These are phyloP conservation scores for Tetrapisispora fleetii DNA, from an alignment of 805 yeast species.

Conservation along the genomic window DNA sequence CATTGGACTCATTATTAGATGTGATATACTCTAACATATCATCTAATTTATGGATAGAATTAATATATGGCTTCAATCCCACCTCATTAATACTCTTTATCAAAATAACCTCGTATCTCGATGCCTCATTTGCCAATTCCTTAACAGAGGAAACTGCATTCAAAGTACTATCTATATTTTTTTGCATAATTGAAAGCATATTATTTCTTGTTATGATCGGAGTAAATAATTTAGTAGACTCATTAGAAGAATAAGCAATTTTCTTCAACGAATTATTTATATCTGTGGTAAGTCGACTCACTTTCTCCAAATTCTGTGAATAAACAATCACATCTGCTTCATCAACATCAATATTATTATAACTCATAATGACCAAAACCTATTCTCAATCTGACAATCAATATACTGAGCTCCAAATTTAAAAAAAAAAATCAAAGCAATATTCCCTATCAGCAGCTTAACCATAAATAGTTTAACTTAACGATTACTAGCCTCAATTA, in stretches of 20 bases:
- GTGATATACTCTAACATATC: slow-evolving; percentile 37
- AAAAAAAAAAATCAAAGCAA: not conserved
- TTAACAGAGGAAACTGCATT: slow-evolving; percentile 38
- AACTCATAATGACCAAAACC: too few species aligned
- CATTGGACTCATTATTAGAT: slow-evolving; percentile 16
- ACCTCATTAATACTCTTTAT: slow-evolving; percentile 26
- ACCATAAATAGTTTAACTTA: too few species aligned
- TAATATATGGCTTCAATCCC: slow-evolving; percentile 30
- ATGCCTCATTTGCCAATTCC: slow-evolving; percentile 39
- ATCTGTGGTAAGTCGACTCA: slow-evolving; percentile 43
- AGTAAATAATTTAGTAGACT: slow-evolving; percentile 40
- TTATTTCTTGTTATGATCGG: slow-evolving; percentile 64
- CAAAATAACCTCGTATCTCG: slow-evolving; percentile 32
- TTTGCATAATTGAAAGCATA: slow-evolving; percentile 42
- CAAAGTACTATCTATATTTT: slow-evolving; percentile 47
- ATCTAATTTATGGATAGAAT: slow-evolving; percentile 37
- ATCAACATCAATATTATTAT: slow-evolving; percentile 43
- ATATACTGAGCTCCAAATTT: too few species aligned
- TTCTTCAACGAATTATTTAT: slow-evolving; percentile 46
- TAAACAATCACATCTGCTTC: slow-evolving; percentile 79
- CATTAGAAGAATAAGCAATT: slow-evolving; percentile 30
- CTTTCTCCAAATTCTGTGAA: slow-evolving; percentile 57
- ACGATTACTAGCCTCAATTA: too few species aligned
- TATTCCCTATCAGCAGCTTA: too few species aligned
- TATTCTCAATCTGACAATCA: too few species aligned